A percentile compares a stretch with the other conserved stretches of the same genome.
phyloP scores from a whole-genome alignment of 176 grass and related monocot genomes.

The Ensete ventricosum region DNA sequence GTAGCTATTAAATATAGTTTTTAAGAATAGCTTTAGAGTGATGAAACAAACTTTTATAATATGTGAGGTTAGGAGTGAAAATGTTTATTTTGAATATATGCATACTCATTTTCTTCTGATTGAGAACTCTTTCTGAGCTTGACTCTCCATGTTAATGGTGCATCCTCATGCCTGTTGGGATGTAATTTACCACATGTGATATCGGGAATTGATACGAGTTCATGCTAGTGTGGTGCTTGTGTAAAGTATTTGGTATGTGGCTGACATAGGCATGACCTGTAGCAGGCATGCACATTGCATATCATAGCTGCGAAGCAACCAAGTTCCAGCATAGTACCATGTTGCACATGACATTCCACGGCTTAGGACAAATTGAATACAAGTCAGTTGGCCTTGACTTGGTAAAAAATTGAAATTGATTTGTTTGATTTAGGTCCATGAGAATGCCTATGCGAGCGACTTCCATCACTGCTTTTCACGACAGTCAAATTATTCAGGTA shows the following conservation, averaged over 20 bases:
- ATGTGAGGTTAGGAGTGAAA: neutral
- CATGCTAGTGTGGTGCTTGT: neutral
- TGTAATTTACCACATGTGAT: neutral
- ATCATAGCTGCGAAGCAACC: neutral
- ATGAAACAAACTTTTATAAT: too few species aligned
- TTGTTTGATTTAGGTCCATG: slow-evolving; percentile 55
- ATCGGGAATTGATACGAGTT: too few species aligned
- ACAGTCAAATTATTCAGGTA: slow-evolving; percentile 58
- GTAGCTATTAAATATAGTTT: neutral
- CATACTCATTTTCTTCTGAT: neutral
- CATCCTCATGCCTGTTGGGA: neutral
- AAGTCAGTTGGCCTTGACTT: neutral
- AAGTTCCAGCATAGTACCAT: neutral
- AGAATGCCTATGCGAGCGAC: slow-evolving; percentile 84
- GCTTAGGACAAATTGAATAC: neutral
- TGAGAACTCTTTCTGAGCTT: neutral
- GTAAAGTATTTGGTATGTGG: neutral
- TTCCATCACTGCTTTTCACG: slow-evolving; percentile 86
- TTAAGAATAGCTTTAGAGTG: neutral
- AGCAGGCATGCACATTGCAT: neutral
- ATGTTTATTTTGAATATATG: neutral
- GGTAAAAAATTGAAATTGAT: neutral
- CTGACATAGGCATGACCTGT: neutral
- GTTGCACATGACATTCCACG: neutral
- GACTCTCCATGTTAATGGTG: neutral